Base-by-base conservation (phyloP, 305 asterid genomes). In the Stenogyne calaminthoides region DNA sequence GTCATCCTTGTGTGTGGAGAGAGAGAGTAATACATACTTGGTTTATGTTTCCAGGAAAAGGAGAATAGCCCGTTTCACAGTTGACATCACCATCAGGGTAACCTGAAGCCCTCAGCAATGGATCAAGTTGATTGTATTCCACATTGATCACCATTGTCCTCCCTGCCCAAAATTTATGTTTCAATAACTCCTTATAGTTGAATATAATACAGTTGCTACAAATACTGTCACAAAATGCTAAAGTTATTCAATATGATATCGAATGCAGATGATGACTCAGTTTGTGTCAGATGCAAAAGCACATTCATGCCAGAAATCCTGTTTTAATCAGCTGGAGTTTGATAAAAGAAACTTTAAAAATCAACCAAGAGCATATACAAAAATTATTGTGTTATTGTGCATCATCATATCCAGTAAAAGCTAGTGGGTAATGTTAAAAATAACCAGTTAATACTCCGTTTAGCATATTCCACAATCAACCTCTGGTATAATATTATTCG, bases 81-180 rank as follows among this genome's bases (percentile, higher is more conserved):
- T 93, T 93, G 83, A 76, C 96, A 87, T 93, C 98, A 27, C 99
- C 99, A 54, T 95, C 96, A 5, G 99, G 88, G 83, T 86, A 66
- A 59, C 96, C 99, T 64, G 96, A 78, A 63, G 98, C 99, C 81
- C 99, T 85, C 82, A 95, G 88, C 89, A 95, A 80, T 42, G 99
- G 99, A 83, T 95, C 99, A 69, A 95, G 93, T 85, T 95, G 99
- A 83, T 95, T 95, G 89, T 95, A 95, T 80, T 95, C 99, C 86
- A 95, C 99, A 87, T 95, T 95, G 79, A 95, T 92, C 88, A 95
- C 99, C 99, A 95, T 95, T 14, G 95, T 71, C 84, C 97, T 84
- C 80, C 99, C 99, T 95, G 91, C 72, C 67, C 59, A 72, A 72
- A 72, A 49, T 42, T 69, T n/a, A n/a, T n/a, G n/a, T n/a, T 74